Percentiles rank a stretch among this genome's conserved stretches.
phyloP scores from a whole-genome alignment of 805 yeast genomes.

The Saturnispora silvae region DNA sequence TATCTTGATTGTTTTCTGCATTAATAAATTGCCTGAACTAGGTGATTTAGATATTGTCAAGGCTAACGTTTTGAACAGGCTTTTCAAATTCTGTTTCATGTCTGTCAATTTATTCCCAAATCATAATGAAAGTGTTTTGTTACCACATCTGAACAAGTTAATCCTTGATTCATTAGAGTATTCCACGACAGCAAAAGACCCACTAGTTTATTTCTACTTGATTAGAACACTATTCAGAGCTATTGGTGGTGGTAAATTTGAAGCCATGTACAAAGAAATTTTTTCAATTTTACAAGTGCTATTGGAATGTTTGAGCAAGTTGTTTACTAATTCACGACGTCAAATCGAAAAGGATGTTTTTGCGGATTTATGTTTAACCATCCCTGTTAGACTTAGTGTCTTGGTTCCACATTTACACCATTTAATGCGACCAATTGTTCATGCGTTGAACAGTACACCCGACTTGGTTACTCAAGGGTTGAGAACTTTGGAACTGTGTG shows the following conservation, averaged over 20 bases:
- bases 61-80: conserved; percentile 70
- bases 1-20: conserved; percentile 64
- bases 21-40: conserved; percentile 59
- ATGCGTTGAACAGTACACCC: conserved; percentile 80
- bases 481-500: conserved; percentile 89
- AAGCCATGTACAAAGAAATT: conserved; percentile 82
- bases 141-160: conserved; percentile 79
- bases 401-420: conserved; percentile 86
- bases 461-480: conserved; percentile 92
- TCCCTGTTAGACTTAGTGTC: conserved; percentile 89
- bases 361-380: conserved; percentile 89
- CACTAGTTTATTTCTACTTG: conserved; percentile 78
- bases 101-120: conserved; percentile 86
- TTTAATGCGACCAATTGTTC: conserved; percentile 82
- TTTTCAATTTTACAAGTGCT: conserved; percentile 83
- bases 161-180: conserved; percentile 69
- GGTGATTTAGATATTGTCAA: conserved; percentile 73
- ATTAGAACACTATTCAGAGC: conserved; percentile 85
- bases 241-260: conserved; percentile 96
- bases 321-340: conserved; percentile 71
- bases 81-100: conserved; percentile 91
- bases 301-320: conserved; percentile 72
- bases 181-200: conserved; percentile 82
- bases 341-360: conserved; percentile 90
- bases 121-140: conserved; percentile 74